These are phyloP conservation scores for Pachyrhizus erosus DNA, from an alignment of 306 rosid genomes.

Conservation along the genomic window DNA sequence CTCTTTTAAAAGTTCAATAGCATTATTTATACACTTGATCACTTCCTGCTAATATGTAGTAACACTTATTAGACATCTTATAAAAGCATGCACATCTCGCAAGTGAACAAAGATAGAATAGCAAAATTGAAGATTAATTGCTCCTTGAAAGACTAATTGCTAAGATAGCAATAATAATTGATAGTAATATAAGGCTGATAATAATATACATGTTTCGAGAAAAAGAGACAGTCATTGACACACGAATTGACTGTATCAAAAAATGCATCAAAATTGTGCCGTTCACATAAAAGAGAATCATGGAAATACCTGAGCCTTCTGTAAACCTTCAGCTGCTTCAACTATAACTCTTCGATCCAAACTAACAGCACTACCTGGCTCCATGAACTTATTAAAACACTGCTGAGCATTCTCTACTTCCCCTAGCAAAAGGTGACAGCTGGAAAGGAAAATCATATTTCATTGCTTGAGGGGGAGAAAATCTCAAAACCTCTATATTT, in stretches of 20 bases:
- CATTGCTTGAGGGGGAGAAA: constrained; percentile 1
- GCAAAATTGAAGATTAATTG: constrained; percentile 30
- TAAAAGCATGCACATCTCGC: constrained; percentile 6
- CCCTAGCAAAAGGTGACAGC: constrained; percentile 92
- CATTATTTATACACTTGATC: constrained; percentile 54
- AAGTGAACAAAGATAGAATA: constrained; percentile 17
- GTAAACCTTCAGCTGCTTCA: constrained; percentile 90
- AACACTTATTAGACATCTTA: constrained; percentile 38
- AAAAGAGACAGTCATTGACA: constrained; percentile 24
- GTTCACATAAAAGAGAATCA: constrained; percentile 39
- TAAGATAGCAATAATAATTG: background rate
- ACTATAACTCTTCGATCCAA: constrained; percentile 82
- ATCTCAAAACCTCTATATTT: constrained; percentile 7
- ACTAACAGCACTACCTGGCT: constrained; percentile 66
- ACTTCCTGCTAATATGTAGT: constrained; percentile 67
- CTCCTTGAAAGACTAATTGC: constrained; percentile 20
- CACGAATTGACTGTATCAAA: background rate
- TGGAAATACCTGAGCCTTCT: constrained; percentile 78
- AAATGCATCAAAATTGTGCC: constrained; percentile 23
- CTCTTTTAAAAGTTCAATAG: constrained; percentile 69
- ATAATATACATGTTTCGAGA: background rate
- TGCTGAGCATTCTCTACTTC: constrained; percentile 69
- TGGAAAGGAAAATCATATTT: constrained; percentile 47
- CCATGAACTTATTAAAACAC: constrained; percentile 67
- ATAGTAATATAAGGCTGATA: constrained; percentile 23